Percentiles rank a stretch among this genome's conserved stretches.
Conservation (phyloP, 768 basidiomycete genomes). For the Rubroboletus satanas region DNA sequence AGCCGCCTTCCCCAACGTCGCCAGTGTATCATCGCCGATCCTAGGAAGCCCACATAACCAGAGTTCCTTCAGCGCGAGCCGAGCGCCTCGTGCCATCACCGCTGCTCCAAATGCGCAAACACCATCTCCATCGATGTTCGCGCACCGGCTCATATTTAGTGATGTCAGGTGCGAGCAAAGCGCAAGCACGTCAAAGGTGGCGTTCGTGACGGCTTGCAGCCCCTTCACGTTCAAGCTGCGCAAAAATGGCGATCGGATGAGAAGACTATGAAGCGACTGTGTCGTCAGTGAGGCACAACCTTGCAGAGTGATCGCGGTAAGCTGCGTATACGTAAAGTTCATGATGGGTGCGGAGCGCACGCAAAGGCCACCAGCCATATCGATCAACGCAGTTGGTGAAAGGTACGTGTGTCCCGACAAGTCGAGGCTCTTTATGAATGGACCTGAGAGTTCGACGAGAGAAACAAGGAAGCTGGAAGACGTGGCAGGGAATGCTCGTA, state of each 20-base stretch:
- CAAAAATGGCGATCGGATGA: constrained; percentile 60
- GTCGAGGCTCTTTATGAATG: constrained; percentile 62
- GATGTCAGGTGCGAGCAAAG: constrained; percentile 52
- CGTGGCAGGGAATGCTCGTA: constrained; percentile 58
- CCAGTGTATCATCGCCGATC: constrained; percentile 57
- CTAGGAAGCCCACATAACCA: constrained; percentile 64
- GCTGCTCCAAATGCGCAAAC: constrained; percentile 46
- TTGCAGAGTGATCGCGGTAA: constrained; percentile 66
- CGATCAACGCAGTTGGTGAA: constrained; percentile 44
- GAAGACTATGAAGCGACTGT: constrained; percentile 63
- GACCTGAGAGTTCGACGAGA: constrained; percentile 53
- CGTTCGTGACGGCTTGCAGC: constrained; percentile 63
- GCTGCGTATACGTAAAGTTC: constrained; percentile 52
- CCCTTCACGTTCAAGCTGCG: constrained; percentile 63
- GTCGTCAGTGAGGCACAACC: constrained; percentile 69
- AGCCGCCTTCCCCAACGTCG: constrained; percentile 60
- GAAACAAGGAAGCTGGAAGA: constrained; percentile 48
- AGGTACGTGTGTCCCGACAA: constrained; percentile 58
- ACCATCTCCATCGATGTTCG: constrained; percentile 62
- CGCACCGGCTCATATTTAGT: constrained; percentile 71
- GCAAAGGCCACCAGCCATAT: constrained; percentile 54
- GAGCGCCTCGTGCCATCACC: constrained; percentile 43
- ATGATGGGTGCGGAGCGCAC: constrained; percentile 32
- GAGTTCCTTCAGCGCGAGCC: constrained; percentile 57
- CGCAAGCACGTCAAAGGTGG: constrained; percentile 66